A percentile compares a stretch with the other conserved stretches of the same genome.
phyloP scores from a whole-genome alignment of 2,329 filamentous ascomycete genomes.

The Cladophialophora psammophila region DNA sequence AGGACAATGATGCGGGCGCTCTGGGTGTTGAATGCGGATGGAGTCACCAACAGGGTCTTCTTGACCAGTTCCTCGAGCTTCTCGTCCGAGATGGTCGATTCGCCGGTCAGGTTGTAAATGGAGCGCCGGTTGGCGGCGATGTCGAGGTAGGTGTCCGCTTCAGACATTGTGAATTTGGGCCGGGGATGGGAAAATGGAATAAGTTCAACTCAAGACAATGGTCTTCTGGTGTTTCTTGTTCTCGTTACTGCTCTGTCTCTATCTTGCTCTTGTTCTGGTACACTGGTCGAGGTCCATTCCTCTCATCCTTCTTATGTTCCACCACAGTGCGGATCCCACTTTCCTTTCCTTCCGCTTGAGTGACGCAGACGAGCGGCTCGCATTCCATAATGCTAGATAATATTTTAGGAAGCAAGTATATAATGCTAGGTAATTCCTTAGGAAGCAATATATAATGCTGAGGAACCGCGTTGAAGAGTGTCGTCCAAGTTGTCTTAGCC shows the following conservation, averaged over 20 bases:
- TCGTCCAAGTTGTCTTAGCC: not conserved
- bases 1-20: slow-evolving; percentile 79
- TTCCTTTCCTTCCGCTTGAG: not conserved
- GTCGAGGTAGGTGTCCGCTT: slow-evolving; percentile 3
- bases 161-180: not conserved
- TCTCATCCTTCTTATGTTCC: not conserved
- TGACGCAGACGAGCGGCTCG: not conserved
- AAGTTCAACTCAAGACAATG: not conserved
- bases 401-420: not conserved
- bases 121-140: slow-evolving; percentile 23
- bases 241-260: not conserved
- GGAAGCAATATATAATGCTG: slow-evolving; percentile 1
- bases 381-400: not conserved
- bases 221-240: not conserved
- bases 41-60: slow-evolving; percentile 46
- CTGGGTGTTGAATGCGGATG: slow-evolving; percentile 88
- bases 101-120: slow-evolving; percentile 25
- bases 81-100: slow-evolving; percentile 27
- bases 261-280: not conserved
- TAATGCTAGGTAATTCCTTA: not conserved
- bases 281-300: not conserved
- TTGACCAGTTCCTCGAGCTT: slow-evolving; percentile 30
- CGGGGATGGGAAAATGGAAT: not conserved
- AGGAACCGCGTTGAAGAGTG: not conserved
- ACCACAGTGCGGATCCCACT: not conserved